Base-by-base conservation (phyloP, 78 protist genomes). In the Dictyostelium capitatum region DNA sequence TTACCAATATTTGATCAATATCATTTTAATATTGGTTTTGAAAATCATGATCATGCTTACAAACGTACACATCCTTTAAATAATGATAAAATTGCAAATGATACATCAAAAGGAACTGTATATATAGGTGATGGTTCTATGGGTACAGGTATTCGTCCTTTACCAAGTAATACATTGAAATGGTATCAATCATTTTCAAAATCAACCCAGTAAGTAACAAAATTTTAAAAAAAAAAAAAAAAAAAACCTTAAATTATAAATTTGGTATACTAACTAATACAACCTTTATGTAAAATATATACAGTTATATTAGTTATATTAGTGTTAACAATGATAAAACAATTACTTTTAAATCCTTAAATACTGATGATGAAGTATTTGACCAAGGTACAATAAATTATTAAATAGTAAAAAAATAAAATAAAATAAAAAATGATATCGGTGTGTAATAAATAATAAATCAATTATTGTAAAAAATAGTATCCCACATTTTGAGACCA, bases 11-110 rank as follows among this genome's bases (percentile, higher is more conserved):
- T 95, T 57, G 92, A 85, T 77, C 9, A 28, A 11, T 62, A 67
- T 54, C 64, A 80, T 12, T 59, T 95, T 57, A 82, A 59, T 62
- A 56, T 95, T 50, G 84, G 62, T 32, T 95, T 95, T 83, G 96
- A 95, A 47, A 95, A 95, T 53, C 96, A 95, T 53, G 96, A 95
- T 73, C 96, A 95, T 79, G 91, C 94, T 17, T 95, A 89, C 56
- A 89, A 85, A 69, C 67, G 96, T 23, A 79, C 95, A 2, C 17
- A 48, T 1, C 92, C 92, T 25, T 9, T 93, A 20, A n/a, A 10
- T 12, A 72, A 46, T 41, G 65, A 72, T 50, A 20, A 75, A 43
- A 19, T 84, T 25, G 79, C 50, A 3, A 28, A 30, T 20, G 41
- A 8, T 14, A 56, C 20, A 0, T 9, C 23, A 3, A 53, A 73